Evolutionary conservation across 371 early-diverging fungal species (phyloP), one percentile per base, ranked within the genome.

Genomic region (Basidiobolus meristosporus): DNA sequence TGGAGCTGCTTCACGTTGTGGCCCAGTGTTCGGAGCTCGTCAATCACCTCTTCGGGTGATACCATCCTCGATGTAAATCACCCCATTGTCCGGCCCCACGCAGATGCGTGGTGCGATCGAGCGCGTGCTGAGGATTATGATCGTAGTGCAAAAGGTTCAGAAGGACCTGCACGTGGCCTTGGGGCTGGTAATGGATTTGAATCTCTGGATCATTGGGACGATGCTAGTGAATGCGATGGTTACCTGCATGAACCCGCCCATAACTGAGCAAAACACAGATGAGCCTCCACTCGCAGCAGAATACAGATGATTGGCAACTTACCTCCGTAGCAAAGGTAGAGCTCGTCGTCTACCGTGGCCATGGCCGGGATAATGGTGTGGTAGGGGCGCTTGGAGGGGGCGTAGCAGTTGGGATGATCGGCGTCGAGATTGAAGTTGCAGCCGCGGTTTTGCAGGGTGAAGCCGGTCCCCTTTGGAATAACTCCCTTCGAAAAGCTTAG

Each of bases 151-250:
- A 50, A 31, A 76, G 45, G 40, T 82, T 80, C 33, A 83, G 41
- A 26, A 87, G 54, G 6, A 80, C 77, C 59, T 84, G 85, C 1
- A 83, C 58, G 30, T 87, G 85, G 7, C 82, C 84, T 54, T 87
- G 84, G 14, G 88, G 83, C 54, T 86, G 78, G 70, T 73, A n/a
- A 75, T n/a, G n/a, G n/a, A n/a, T n/a, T n/a, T n/a, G n/a, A n/a
- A n/a, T n/a, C n/a, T n/a, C n/a, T n/a, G n/a, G n/a, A n/a, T n/a
- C n/a, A n/a, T n/a, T n/a, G n/a, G n/a, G n/a, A n/a, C n/a, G n/a
- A n/a, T n/a, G n/a, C n/a, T n/a, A n/a, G n/a, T n/a, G n/a, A n/a
- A n/a, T n/a, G n/a, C n/a, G n/a, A n/a, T n/a, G n/a, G n/a, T 36
- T 38, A 46, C 47, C 47, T 51, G 51, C 51, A 47, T 51, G 37